phyloP scores from a whole-genome alignment of 2,329 filamentous ascomycete species.

The Malbranchea zuffiana region DNA sequence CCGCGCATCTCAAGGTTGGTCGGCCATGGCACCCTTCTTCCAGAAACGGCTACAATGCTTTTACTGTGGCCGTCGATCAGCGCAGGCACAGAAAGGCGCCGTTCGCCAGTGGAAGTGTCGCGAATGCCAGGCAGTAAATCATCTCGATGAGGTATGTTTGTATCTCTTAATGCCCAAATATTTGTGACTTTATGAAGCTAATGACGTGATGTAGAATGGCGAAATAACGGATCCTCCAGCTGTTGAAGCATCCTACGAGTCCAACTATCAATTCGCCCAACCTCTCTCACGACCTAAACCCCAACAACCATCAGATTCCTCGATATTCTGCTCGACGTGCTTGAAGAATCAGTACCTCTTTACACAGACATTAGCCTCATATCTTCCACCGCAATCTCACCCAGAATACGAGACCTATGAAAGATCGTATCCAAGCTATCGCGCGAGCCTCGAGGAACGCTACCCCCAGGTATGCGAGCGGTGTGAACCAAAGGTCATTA shows the following conservation, averaged over 20 bases:
- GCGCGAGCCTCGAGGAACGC: constrained; percentile 60
- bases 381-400: constrained; percentile 56
- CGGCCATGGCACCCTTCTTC: constrained; percentile 35
- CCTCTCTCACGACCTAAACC: constrained; percentile 33
- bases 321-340: constrained; percentile 63
- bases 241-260: constrained; percentile 40
- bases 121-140: constrained; percentile 76
- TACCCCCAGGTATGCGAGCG: constrained; percentile 81
- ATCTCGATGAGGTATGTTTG: constrained; percentile 64
- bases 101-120: constrained; percentile 61
- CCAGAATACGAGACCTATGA: constrained; percentile 60
- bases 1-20: too few species aligned
- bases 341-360: constrained; percentile 81
- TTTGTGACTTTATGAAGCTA: neutral
- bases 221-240: constrained; percentile 80
- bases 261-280: constrained; percentile 40
- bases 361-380: constrained; percentile 64
- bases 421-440: constrained; percentile 57
- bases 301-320: constrained; percentile 25
- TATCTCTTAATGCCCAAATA: neutral
- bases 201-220: constrained; percentile 51
- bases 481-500: constrained; percentile 65
- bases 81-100: constrained; percentile 46
- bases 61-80: constrained; percentile 65
- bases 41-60: constrained; percentile 56